Evolutionary conservation across 306 rosid genomes (phyloP).

Genomic region (Prunus salicina): DNA sequence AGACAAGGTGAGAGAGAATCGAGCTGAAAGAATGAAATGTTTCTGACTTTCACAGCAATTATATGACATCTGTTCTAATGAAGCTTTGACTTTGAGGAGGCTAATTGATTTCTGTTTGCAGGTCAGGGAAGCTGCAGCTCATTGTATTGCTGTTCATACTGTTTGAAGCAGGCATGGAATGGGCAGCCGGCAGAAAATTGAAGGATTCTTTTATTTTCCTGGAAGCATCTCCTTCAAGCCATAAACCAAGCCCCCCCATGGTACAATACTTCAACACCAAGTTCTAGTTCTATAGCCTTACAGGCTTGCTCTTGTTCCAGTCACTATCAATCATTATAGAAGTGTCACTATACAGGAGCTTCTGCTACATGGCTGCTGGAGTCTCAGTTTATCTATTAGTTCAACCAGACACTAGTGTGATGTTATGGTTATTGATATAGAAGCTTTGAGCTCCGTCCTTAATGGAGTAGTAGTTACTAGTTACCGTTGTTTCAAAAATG

Average conservation of each 20-base stretch:
- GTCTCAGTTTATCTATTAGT: background rate
- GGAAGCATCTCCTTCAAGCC: background rate
- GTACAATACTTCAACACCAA: background rate
- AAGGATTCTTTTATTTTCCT: background rate
- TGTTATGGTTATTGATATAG: background rate
- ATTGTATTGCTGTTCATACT: background rate
- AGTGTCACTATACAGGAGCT: background rate
- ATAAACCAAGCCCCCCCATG: no score
- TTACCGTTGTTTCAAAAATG: background rate
- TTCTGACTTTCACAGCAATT: background rate
- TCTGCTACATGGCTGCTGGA: background rate
- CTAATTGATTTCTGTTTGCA: conserved; percentile 14
- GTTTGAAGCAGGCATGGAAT: background rate
- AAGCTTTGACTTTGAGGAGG: background rate
- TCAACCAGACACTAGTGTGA: background rate
- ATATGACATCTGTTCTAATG: background rate
- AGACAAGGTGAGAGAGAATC: conserved; percentile 42
- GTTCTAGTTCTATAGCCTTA: background rate
- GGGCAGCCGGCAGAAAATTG: no score
- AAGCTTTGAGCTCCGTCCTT: background rate
- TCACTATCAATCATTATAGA: background rate
- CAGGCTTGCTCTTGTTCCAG: background rate
- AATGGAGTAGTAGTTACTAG: background rate
- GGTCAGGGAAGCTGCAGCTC: conserved; percentile 30
- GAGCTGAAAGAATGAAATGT: background rate